Conservation (phyloP, 2,329 filamentous ascomycete species). For the Aspergillus puulaauensis region DNA sequence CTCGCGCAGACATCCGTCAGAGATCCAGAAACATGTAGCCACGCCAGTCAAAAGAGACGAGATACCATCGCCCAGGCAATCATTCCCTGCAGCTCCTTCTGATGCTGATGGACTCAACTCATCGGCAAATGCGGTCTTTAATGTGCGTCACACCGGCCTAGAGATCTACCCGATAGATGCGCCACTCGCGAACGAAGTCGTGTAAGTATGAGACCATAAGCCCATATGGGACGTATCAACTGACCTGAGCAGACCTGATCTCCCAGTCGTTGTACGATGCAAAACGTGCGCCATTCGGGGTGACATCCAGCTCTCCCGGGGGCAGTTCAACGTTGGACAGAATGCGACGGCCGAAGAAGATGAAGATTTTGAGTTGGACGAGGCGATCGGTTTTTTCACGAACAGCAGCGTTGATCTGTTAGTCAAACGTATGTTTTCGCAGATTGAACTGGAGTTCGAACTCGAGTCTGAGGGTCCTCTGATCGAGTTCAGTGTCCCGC, state of each 20-base stretch:
- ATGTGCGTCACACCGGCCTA: background rate
- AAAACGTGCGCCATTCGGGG: conserved; percentile 1
- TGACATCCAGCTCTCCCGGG: background rate
- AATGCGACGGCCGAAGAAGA: background rate
- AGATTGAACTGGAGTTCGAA: conserved; percentile 2
- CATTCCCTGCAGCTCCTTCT: background rate
- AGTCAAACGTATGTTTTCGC: background rate
- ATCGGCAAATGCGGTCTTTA: background rate
- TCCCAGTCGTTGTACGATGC: background rate
- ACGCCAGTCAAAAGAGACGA: background rate
- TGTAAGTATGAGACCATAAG: background rate
- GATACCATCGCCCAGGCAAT: background rate
- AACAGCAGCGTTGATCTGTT: background rate
- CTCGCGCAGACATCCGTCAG: background rate
- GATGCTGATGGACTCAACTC: background rate
- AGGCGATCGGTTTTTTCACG: background rate
- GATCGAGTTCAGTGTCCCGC: background rate
- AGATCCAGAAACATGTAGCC: background rate
- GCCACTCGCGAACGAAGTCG: background rate
- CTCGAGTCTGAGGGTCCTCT: background rate
- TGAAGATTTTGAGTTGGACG: background rate
- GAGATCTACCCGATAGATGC: background rate
- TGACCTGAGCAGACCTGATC: background rate
- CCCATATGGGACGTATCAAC: background rate
- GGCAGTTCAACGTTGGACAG: background rate